Conservation (phyloP, 2,329 filamentous ascomycete species). For the Proliferodiscus dingleyae region DNA sequence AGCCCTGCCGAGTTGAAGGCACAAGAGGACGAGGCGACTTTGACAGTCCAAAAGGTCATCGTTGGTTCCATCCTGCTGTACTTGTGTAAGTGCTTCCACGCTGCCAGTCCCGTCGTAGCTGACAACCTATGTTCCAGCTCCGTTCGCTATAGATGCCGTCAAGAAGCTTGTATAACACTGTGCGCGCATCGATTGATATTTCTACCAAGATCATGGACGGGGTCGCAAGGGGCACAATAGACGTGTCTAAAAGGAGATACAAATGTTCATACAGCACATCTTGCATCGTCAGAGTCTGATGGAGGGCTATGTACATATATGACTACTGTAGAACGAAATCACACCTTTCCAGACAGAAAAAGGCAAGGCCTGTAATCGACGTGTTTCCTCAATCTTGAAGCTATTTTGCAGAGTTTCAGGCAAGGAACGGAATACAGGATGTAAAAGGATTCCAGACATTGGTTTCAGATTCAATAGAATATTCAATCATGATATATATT, state of each 20-base stretch:
- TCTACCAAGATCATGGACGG: conserved; percentile 3
- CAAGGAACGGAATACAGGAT: too few species aligned
- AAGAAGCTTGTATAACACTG: conserved; percentile 44
- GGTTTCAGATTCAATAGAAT: too few species aligned
- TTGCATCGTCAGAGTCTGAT: not conserved
- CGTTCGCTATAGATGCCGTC: conserved; percentile 50
- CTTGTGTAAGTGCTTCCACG: conserved; percentile 55
- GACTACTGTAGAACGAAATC: not conserved
- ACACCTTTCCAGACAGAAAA: not conserved
- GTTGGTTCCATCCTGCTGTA: conserved; percentile 66
- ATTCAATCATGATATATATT: too few species aligned
- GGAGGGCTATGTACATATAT: not conserved
- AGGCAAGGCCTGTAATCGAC: not conserved
- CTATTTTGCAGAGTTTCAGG: too few species aligned
- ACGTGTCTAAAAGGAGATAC: not conserved
- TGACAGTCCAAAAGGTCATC: conserved; percentile 63
- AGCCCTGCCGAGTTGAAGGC: conserved; percentile 65
- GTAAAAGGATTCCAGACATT: too few species aligned
- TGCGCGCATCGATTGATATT: not conserved
- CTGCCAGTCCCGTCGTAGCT: not conserved
- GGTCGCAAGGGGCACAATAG: not conserved
- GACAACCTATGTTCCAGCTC: conserved; percentile 37
- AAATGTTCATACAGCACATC: not conserved
- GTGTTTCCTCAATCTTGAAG: too few species aligned
- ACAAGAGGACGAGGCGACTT: conserved; percentile 62